These are phyloP conservation scores for Candida sithepensis DNA, from an alignment of 805 yeast genomes.

Conservation along the genomic window DNA sequence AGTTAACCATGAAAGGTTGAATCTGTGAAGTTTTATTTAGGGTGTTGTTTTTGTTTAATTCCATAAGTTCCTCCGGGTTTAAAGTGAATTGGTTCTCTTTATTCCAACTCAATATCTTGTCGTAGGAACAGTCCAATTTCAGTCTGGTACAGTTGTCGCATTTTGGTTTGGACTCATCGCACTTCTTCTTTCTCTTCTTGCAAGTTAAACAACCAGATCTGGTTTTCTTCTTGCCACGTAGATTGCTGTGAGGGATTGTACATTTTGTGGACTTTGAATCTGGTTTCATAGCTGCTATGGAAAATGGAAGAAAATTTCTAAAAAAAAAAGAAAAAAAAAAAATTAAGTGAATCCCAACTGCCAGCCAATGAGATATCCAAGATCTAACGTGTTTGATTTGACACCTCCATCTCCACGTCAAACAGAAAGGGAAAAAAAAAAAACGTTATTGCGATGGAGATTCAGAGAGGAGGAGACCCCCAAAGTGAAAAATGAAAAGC, in stretches of 20 bases:
- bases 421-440: too few species aligned
- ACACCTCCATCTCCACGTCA: too few species aligned
- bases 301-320: too few species aligned
- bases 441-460: too few species aligned
- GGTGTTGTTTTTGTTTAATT: background rate
- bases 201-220: slow-evolving; percentile 41
- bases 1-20: slow-evolving; percentile 8
- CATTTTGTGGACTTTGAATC: background rate
- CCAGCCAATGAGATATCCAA: too few species aligned
- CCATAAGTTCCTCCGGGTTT: background rate
- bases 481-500: too few species aligned
- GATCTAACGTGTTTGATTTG: too few species aligned
- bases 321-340: too few species aligned
- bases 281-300: too few species aligned
- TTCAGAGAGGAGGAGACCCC: too few species aligned
- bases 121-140: slow-evolving; percentile 18
- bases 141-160: slow-evolving; percentile 21
- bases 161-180: slow-evolving; percentile 26
- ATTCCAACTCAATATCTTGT: slow-evolving; percentile 17
- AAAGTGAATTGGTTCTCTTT: slow-evolving; percentile 12
- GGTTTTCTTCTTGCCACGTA: slow-evolving; percentile 10
- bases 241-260: background rate
- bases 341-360: too few species aligned
- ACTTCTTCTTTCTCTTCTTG: slow-evolving; percentile 39
- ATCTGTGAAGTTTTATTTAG: background rate